phyloP scores from a whole-genome alignment of 495 filamentous ascomycete species.

The Lasiosphaeria hispida region DNA sequence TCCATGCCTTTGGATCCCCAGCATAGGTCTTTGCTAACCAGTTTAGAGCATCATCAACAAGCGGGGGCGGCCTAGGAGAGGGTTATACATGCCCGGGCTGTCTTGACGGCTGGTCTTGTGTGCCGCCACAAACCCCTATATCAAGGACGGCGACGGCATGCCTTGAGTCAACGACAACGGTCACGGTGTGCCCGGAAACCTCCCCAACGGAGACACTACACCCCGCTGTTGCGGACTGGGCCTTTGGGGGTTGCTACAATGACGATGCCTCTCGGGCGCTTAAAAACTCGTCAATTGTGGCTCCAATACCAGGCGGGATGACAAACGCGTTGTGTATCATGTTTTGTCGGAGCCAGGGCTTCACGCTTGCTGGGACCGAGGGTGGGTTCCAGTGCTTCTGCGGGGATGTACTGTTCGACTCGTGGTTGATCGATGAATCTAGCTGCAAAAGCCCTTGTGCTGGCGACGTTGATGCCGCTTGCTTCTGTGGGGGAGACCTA shows the following conservation, averaged over 20 bases:
- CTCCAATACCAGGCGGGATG: slow-evolving; percentile 32
- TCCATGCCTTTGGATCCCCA: background rate
- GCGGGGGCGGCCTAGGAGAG: slow-evolving; percentile 25
- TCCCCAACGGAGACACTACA: slow-evolving; percentile 19
- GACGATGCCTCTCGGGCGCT: slow-evolving; percentile 49
- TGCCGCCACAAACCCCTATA: slow-evolving; percentile 25
- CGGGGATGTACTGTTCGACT: slow-evolving; percentile 45
- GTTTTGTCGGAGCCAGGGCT: slow-evolving; percentile 48
- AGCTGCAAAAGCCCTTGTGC: slow-evolving; percentile 41
- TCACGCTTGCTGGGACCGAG: slow-evolving; percentile 57
- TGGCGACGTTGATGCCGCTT: slow-evolving; percentile 29
- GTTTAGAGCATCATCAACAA: background rate
- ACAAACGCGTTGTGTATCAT: slow-evolving; percentile 57
- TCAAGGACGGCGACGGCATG: slow-evolving; percentile 11
- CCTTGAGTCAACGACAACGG: background rate
- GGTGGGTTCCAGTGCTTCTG: slow-evolving; percentile 62
- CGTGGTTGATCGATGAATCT: slow-evolving; percentile 32
- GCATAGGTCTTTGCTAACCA: background rate
- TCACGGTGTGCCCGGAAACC: slow-evolving; percentile 6
- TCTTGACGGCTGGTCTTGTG: slow-evolving; percentile 44
- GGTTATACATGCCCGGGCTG: slow-evolving; percentile 43
- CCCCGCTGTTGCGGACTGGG: slow-evolving; percentile 42
- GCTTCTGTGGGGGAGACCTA: slow-evolving; percentile 40
- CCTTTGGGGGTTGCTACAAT: slow-evolving; percentile 58
- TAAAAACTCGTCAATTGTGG: slow-evolving; percentile 33